phyloP scores from a whole-genome alignment of 805 yeast genomes.

The Cyberlindnera amylophila region DNA sequence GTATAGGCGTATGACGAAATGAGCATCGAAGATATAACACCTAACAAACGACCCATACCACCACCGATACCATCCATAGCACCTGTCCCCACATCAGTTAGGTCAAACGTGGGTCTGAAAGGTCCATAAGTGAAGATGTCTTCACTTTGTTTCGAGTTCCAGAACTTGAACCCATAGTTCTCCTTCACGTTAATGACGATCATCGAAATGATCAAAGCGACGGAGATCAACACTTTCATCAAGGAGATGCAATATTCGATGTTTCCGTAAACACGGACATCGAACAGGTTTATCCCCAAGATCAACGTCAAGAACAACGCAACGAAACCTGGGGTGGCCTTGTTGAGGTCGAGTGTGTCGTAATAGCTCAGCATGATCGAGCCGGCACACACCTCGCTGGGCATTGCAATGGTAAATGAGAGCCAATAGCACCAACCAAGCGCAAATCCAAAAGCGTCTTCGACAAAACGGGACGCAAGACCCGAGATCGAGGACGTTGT shows the following conservation, averaged over 20 bases:
- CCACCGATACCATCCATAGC: slow-evolving; percentile 57
- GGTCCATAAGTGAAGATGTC: slow-evolving; percentile 55
- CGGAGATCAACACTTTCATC: slow-evolving; percentile 49
- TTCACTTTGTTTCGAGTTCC: slow-evolving; percentile 55
- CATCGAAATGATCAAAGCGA: slow-evolving; percentile 58
- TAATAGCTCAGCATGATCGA: slow-evolving; percentile 72
- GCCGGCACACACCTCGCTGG: slow-evolving; percentile 79
- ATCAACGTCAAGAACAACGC: slow-evolving; percentile 50
- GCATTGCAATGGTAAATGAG: slow-evolving; percentile 67
- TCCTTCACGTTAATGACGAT: slow-evolving; percentile 51
- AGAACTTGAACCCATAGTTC: slow-evolving; percentile 62
- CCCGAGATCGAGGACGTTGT: slow-evolving; percentile 79
- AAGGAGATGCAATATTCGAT: slow-evolving; percentile 62
- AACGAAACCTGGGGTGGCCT: slow-evolving; percentile 59
- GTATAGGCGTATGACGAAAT: slow-evolving; percentile 73
- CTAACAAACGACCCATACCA: slow-evolving; percentile 53
- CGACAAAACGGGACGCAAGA: slow-evolving; percentile 68
- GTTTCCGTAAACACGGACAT: slow-evolving; percentile 72
- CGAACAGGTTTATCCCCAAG: slow-evolving; percentile 53
- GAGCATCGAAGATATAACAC: slow-evolving; percentile 55
- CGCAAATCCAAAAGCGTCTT: slow-evolving; percentile 74
- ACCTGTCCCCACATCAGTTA: slow-evolving; percentile 57
- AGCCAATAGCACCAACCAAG: slow-evolving; percentile 73
- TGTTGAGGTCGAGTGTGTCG: slow-evolving; percentile 45
- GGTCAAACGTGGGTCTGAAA: slow-evolving; percentile 69